Evolutionary conservation across 352 stramenopile genomes (phyloP).

Genomic region (Phytophthora lateralis): DNA sequence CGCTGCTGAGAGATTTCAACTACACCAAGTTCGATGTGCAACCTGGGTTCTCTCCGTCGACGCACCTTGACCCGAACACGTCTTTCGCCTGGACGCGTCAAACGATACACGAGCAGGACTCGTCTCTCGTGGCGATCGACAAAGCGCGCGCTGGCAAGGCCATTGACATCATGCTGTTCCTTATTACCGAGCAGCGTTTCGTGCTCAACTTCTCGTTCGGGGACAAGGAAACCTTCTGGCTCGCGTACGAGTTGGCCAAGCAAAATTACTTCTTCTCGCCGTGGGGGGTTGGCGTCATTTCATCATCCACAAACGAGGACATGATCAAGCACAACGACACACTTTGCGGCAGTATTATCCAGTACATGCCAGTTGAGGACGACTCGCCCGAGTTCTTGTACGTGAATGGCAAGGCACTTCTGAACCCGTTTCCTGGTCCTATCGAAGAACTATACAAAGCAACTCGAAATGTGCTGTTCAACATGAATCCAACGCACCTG

Average conservation of each 20-base stretch:
- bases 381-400: slow-evolving; percentile 21
- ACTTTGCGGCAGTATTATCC: slow-evolving; percentile 39
- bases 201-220: slow-evolving; percentile 46
- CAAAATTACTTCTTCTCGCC: slow-evolving; percentile 52
- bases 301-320: slow-evolving; percentile 33
- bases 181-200: slow-evolving; percentile 46
- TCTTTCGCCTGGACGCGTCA: slow-evolving; percentile 41
- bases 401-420: slow-evolving; percentile 20
- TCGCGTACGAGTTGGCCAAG: slow-evolving; percentile 47
- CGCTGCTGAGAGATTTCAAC: slow-evolving; percentile 42
- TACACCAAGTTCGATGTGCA: slow-evolving; percentile 45
- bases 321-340: slow-evolving; percentile 30
- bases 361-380: slow-evolving; percentile 35
- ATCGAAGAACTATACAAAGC: slow-evolving; percentile 17
- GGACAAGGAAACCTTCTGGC: slow-evolving; percentile 48
- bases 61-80: slow-evolving; percentile 40
- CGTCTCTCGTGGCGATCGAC: slow-evolving; percentile 49
- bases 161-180: slow-evolving; percentile 39
- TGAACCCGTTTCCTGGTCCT: slow-evolving; percentile 34
- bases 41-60: slow-evolving; percentile 27
- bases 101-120: slow-evolving; percentile 51
- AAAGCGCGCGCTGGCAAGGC: slow-evolving; percentile 35
- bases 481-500: slow-evolving; percentile 33
- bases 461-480: slow-evolving; percentile 29
- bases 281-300: slow-evolving; percentile 31